Evolutionary conservation across 169 alveolate genomes (phyloP).

Genomic region (Cystoisospora suis): DNA sequence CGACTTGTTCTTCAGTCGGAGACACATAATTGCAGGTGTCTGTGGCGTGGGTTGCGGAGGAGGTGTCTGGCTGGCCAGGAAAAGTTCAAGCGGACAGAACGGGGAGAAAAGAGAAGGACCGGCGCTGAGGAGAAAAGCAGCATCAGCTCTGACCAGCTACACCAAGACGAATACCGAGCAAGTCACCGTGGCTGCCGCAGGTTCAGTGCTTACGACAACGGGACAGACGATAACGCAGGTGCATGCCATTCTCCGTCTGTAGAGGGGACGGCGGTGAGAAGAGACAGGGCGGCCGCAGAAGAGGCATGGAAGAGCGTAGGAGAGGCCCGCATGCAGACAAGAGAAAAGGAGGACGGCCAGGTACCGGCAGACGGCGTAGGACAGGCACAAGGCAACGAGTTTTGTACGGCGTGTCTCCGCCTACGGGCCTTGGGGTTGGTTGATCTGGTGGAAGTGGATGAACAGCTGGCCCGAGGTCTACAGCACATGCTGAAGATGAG

Average conservation of each 20-base stretch:
- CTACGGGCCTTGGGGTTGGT: neutral
- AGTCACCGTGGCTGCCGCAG: no score
- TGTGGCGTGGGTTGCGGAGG: neutral
- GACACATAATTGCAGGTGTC: constrained; percentile 28
- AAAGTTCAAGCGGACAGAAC: no score
- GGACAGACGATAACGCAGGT: neutral
- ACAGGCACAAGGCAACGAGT: neutral
- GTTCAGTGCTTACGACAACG: neutral
- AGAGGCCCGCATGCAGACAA: neutral
- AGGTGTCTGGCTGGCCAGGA: no score
- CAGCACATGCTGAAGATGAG: constrained; percentile 52
- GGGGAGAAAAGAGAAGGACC: no score
- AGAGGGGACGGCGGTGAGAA: neutral
- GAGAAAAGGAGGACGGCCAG: constrained; percentile 12
- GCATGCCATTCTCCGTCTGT: no score
- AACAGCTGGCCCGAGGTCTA: constrained; percentile 42
- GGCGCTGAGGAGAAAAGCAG: no score
- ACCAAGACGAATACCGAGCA: no score
- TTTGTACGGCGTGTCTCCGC: neutral
- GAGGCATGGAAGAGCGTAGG: neutral
- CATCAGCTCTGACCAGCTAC: no score
- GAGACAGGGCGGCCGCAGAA: neutral
- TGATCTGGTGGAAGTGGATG: constrained; percentile 41
- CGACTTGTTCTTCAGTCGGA: constrained; percentile 27
- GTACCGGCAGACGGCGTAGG: neutral